Percentiles rank a stretch among this genome's conserved stretches.
Evolutionary conservation across 208 protist species (phyloP).

Genomic region (Polymyxa betae): DNA sequence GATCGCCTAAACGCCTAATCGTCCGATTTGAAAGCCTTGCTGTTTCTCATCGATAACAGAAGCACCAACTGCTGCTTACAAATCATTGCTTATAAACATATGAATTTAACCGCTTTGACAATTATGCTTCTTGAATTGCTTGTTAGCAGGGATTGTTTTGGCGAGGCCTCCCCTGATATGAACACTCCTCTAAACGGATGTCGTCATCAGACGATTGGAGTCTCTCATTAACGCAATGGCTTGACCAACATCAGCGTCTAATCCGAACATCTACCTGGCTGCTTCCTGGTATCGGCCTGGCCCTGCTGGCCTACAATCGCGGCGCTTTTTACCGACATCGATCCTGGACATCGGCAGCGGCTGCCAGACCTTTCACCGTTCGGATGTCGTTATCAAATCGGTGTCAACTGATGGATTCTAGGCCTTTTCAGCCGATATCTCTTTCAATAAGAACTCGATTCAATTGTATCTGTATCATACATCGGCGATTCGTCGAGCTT

Average conservation of each 20-base stretch:
- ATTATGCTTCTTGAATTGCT: too few species aligned
- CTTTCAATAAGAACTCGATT: neutral
- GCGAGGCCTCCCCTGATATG: too few species aligned
- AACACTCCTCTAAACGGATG: too few species aligned
- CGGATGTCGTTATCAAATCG: neutral
- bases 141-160: too few species aligned
- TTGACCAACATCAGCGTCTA: neutral
- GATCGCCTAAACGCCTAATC: neutral
- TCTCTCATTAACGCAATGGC: too few species aligned
- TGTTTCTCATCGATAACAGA: too few species aligned
- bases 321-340: neutral
- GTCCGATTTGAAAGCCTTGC: too few species aligned
- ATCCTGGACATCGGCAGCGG: neutral
- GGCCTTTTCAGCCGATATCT: neutral
- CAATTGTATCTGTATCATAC: neutral
- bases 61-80: too few species aligned
- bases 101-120: too few species aligned
- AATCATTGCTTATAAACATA: too few species aligned
- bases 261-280: neutral
- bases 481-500: neutral
- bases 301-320: neutral
- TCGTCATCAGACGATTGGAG: too few species aligned
- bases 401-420: neutral
- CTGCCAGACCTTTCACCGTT: neutral
- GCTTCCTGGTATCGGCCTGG: neutral